These are phyloP conservation scores for Lipomyces anomalus DNA, from an alignment of 805 yeast species.

Conservation along the genomic window DNA sequence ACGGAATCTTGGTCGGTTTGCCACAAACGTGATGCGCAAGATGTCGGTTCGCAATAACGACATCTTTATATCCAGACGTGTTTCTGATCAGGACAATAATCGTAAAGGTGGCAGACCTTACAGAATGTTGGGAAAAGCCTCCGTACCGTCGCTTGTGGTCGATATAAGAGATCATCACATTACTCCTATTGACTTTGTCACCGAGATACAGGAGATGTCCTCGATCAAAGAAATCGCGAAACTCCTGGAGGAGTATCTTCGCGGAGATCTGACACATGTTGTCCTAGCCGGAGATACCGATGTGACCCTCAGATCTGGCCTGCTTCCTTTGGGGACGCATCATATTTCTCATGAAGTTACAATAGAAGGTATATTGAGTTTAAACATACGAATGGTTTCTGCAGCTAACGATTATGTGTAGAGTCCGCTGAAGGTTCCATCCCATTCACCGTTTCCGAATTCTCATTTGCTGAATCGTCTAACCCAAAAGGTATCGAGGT, in stretches of 20 bases:
- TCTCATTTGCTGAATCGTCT: constrained; percentile 9
- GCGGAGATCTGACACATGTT: constrained; percentile 10
- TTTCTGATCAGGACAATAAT: constrained; percentile 6
- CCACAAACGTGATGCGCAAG: constrained; percentile 20
- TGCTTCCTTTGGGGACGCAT: constrained; percentile 22
- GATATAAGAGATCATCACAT: constrained; percentile 17
- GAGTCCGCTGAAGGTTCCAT: constrained; percentile 11
- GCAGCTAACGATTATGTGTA: too few relatives aligned
- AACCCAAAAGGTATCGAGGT: constrained; percentile 13
- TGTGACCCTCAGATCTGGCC: constrained; percentile 16
- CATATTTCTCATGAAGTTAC: constrained; percentile 19
- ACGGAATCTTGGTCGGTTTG: constrained; percentile 16
- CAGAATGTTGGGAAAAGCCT: constrained; percentile 16
- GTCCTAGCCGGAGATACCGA: constrained; percentile 21
- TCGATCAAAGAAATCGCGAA: constrained; percentile 17
- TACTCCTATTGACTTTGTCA: constrained; percentile 21
- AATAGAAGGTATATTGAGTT: constrained; percentile 10
- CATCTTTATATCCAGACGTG: constrained; percentile 16
- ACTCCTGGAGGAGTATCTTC: constrained; percentile 15
- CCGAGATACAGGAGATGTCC: constrained; percentile 17
- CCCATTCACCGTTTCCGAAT: constrained; percentile 18
- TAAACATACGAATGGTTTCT: too few relatives aligned
- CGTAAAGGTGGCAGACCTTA: too few relatives aligned
- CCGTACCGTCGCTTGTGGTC: constrained; percentile 22
- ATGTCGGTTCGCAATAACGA: constrained; percentile 13